A percentile compares a stretch with the other conserved stretches of the same genome.
phyloP scores from a whole-genome alignment of 768 basidiomycete species.

The Panus rudis region DNA sequence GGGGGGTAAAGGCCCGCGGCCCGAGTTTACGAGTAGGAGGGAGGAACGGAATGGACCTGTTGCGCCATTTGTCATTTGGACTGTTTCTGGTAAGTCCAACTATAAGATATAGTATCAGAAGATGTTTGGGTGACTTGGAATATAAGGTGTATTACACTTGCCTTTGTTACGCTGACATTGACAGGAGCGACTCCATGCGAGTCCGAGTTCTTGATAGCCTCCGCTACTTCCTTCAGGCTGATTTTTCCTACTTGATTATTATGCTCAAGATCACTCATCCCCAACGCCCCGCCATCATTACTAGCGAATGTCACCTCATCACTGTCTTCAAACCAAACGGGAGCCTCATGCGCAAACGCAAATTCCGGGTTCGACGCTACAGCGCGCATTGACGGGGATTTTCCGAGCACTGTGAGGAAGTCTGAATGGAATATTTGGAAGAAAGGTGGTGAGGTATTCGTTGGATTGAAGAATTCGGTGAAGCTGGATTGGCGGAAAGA shows the following conservation, averaged over 20 bases:
- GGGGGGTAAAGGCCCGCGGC: slow-evolving; percentile 56
- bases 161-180: slow-evolving; percentile 43
- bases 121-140: not conserved
- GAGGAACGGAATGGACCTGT: slow-evolving; percentile 55
- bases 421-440: slow-evolving; percentile 48
- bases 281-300: slow-evolving; percentile 59
- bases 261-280: slow-evolving; percentile 54
- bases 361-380: slow-evolving; percentile 56
- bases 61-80: slow-evolving; percentile 69
- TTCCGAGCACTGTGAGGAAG: slow-evolving; percentile 58
- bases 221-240: slow-evolving; percentile 47
- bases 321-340: slow-evolving; percentile 58
- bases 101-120: slow-evolving; percentile 17
- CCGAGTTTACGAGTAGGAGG: slow-evolving; percentile 57
- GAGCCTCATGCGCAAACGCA: slow-evolving; percentile 77
- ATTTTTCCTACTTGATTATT: slow-evolving; percentile 62
- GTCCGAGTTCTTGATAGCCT: slow-evolving; percentile 29
- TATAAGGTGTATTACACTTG: slow-evolving; percentile 4
- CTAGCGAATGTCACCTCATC: slow-evolving; percentile 69
- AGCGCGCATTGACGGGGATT: slow-evolving; percentile 45
- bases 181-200: slow-evolving; percentile 29
- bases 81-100: slow-evolving; percentile 49
- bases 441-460: slow-evolving; percentile 48
- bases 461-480: slow-evolving; percentile 49
- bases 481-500: slow-evolving; percentile 26